Evolutionary conservation across 192 early-diverging fungal species (phyloP).

Genomic region (Coemansia sp.): DNA sequence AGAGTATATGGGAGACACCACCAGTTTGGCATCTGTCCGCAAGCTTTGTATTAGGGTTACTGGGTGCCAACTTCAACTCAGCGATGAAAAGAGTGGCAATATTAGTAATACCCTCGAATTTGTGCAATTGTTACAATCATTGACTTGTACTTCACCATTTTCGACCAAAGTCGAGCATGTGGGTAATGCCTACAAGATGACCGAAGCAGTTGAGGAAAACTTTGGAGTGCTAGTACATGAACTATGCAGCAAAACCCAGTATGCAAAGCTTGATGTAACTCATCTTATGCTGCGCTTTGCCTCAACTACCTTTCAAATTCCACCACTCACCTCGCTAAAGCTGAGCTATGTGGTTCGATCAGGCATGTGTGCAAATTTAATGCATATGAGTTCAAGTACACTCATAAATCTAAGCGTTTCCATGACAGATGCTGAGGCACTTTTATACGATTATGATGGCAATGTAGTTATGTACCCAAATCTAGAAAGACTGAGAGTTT

Average conservation of each 20-base stretch:
- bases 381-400: background rate
- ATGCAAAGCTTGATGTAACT: background rate
- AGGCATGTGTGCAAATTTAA: background rate
- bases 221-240: background rate
- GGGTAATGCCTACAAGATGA: background rate
- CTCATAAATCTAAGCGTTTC: background rate
- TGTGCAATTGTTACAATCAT: background rate
- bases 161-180: background rate
- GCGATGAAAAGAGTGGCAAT: background rate
- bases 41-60: background rate
- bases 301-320: background rate
- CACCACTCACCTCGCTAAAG: background rate
- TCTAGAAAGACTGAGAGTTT: background rate
- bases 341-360: background rate
- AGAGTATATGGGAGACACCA: background rate
- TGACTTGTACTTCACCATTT: background rate
- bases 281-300: background rate
- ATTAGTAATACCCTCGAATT: background rate
- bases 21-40: background rate
- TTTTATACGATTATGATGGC: background rate
- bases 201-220: background rate
- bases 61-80: background rate
- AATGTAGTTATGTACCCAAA: background rate
- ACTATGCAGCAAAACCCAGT: background rate
- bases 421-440: background rate